Evolutionary conservation across 306 rosid genomes (phyloP).

Genomic region (Cucumis cinereus): DNA sequence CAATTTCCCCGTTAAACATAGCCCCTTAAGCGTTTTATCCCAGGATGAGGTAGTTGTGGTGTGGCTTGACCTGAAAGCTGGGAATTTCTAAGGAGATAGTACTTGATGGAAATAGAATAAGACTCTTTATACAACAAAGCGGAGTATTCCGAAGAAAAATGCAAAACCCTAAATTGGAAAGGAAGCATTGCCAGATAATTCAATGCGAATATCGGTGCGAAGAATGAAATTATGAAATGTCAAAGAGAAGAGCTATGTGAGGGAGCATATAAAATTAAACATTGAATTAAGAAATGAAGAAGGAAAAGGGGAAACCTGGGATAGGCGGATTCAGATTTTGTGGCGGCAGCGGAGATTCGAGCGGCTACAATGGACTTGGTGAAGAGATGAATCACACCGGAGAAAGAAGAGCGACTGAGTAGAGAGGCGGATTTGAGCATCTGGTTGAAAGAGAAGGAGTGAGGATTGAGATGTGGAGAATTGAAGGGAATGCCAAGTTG

Average conservation of each 20-base stretch:
- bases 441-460: background rate
- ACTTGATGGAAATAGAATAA: background rate
- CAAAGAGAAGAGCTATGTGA: background rate
- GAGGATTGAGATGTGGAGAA: background rate
- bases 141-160: background rate
- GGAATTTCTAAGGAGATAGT: constrained; percentile 29
- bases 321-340: background rate
- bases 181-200: background rate
- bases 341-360: background rate
- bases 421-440: background rate
- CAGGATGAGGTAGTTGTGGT: constrained; percentile 11
- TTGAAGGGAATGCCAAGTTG: too few species aligned
- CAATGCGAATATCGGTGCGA: background rate
- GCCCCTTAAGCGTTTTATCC: constrained; percentile 35
- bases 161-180: background rate
- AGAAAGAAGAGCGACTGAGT: background rate
- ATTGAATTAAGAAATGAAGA: background rate
- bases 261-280: background rate
- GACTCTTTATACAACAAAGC: background rate
- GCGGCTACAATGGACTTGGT: background rate
- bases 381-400: background rate
- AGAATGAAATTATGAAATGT: background rate
- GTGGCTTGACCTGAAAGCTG: constrained; percentile 70
- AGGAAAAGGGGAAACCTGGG: background rate
- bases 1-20: constrained; percentile 51